Conservation (phyloP, 1,139 yeast species). For the Geotrichum bryndzae region DNA sequence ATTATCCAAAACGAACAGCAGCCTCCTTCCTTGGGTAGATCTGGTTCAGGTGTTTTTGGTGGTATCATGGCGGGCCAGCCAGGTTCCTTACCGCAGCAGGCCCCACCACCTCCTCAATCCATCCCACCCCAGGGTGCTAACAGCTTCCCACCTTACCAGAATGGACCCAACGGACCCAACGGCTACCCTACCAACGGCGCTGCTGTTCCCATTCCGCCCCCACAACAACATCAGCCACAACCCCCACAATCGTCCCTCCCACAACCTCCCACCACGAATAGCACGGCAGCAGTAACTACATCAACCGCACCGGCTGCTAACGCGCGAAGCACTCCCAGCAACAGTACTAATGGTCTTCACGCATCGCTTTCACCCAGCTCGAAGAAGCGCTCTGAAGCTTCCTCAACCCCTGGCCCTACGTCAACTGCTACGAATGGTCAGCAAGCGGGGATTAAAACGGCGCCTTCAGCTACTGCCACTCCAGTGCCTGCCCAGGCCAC, state of each 20-base stretch:
- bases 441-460: slow-evolving; percentile 7
- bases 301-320: slow-evolving; percentile 10
- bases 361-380: slow-evolving; percentile 19
- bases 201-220: slow-evolving; percentile 20
- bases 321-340: slow-evolving; percentile 2
- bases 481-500: slow-evolving; percentile 21
- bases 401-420: slow-evolving; percentile 18
- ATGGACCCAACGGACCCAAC: slow-evolving; percentile 17
- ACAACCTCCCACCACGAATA: slow-evolving; percentile 1
- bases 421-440: slow-evolving; percentile 17
- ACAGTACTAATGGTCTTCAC: slow-evolving; percentile 21
- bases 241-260: slow-evolving; percentile 21
- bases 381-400: slow-evolving; percentile 20
- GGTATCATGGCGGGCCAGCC: slow-evolving; percentile 35
- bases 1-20: slow-evolving; percentile 18
- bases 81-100: slow-evolving; percentile 16
- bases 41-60: slow-evolving; percentile 31
- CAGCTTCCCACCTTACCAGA: slow-evolving; percentile 9
- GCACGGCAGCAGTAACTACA: slow-evolving; percentile 14
- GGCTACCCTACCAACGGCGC: slow-evolving; percentile 17
- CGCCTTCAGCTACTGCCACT: slow-evolving; percentile 10
- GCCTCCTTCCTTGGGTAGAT: slow-evolving; percentile 32
- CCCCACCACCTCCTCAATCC: slow-evolving; percentile 19
- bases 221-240: slow-evolving; percentile 2
- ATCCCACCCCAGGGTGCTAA: slow-evolving; percentile 17